Base-by-base conservation (phyloP, 208 protist genomes). In the Endotrypanum monterogeii region DNA sequence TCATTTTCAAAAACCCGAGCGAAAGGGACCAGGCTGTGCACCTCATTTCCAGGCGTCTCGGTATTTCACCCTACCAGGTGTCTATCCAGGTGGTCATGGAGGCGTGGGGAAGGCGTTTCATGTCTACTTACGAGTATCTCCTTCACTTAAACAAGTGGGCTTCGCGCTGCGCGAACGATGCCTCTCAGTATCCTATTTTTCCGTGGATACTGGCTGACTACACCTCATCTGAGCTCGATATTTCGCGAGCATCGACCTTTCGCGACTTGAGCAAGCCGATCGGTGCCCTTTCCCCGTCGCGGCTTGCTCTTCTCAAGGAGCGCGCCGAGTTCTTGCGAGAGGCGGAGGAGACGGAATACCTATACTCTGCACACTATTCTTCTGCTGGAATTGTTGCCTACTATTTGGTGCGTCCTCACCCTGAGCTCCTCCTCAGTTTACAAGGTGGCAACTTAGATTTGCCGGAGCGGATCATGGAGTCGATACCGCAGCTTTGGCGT, bases 351-450 rank as follows among this genome's bases (percentile, higher is more conserved):
- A 37, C 67, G 2, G 35, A 55, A 6, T 89, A 91, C 63, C 81
- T 99, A 0, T 99, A 98, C 74, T 96, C 96, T 5, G 98, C 96
- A 9, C 98, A 99, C 83, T 99, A 99, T 81, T 98, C 94, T 20
- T 97, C 91, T 20, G 94, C 98, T 0, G 96, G 85, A 14, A 99
- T 98, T 54, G 95, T 99, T 7, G 71, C 98, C 5, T 99, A 97
- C 74, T 99, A 94, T 63, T 80, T 98, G 3, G 83, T 99, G 2
- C 84, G 98, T 44, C 65, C 77, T 25, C 88, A 88, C 44, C 96
- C 96, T 0, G 93, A 98, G 79, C 94, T 92, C 46, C 94, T 97
- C 89, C 79, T 98, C 14, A 74, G 85, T 48, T 57, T 98, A 46
- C 94, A 98, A 48, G 87, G 93, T 54, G 97, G 97, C 39, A 88